phyloP scores from a whole-genome alignment of 2,329 filamentous ascomycete species.

The Scedosporium boydii region DNA sequence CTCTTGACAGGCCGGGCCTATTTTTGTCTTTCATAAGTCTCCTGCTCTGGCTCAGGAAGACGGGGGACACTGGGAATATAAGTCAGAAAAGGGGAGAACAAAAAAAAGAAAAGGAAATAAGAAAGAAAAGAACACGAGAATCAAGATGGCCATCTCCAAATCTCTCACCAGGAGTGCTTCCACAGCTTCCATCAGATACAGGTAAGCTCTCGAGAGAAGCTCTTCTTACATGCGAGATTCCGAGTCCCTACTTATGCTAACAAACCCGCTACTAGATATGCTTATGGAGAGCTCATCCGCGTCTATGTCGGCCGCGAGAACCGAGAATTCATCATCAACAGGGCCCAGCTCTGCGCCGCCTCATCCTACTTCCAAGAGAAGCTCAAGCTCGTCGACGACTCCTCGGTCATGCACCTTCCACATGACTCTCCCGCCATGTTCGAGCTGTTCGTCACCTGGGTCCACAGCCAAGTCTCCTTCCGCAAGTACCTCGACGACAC shows the following conservation, averaged over 20 bases:
- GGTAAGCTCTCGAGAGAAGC: neutral
- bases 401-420: conserved; percentile 29
- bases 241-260: neutral
- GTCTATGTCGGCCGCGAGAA: conserved; percentile 33
- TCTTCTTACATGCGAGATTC: neutral
- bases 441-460: conserved; percentile 42
- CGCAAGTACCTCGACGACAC: conserved; percentile 31
- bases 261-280: neutral
- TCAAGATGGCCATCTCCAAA: conserved; percentile 1
- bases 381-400: conserved; percentile 31
- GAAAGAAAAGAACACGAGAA: neutral
- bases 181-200: neutral
- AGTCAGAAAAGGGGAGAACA: neutral
- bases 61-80: neutral
- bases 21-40: neutral
- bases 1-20: neutral
- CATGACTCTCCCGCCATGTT: conserved; percentile 42
- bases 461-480: conserved; percentile 35
- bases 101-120: neutral
- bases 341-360: conserved; percentile 33
- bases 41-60: neutral
- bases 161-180: conserved; percentile 3
- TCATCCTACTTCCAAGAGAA: conserved; percentile 39
- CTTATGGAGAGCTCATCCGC: conserved; percentile 19
- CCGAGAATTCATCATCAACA: conserved; percentile 31